phyloP scores from a whole-genome alignment of 768 basidiomycete species.

The Kwoniella dejecticola region DNA sequence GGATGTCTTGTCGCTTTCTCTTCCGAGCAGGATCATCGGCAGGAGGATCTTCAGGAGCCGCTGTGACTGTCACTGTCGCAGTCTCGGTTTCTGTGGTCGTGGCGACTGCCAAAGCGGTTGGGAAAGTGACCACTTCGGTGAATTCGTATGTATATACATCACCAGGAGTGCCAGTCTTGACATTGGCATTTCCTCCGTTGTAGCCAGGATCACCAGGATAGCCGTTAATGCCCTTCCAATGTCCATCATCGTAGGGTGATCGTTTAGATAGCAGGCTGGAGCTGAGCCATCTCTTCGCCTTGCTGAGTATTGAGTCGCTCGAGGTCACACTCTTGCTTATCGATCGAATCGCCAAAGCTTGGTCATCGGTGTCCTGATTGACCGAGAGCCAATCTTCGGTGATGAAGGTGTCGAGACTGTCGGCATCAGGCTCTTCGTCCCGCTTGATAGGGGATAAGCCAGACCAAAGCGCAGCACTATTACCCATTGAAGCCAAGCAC shows the following conservation, averaged over 20 bases:
- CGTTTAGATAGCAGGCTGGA: background rate
- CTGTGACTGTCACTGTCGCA: slow-evolving; percentile 5
- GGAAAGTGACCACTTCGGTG: slow-evolving; percentile 19
- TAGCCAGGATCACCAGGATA: slow-evolving; percentile 27
- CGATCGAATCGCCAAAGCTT: background rate
- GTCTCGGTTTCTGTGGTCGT: slow-evolving; percentile 8
- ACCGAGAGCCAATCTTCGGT: slow-evolving; percentile 19
- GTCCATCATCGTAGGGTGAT: slow-evolving; percentile 14
- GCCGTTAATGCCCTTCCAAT: slow-evolving; percentile 19
- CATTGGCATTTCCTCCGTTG: slow-evolving; percentile 1
- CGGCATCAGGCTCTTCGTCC: background rate
- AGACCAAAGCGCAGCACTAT: slow-evolving; percentile 1
- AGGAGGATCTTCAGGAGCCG: slow-evolving; percentile 13
- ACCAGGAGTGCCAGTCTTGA: slow-evolving; percentile 4
- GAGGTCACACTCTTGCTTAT: too few species aligned
- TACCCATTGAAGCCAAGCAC: slow-evolving; percentile 7
- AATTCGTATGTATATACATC: slow-evolving; percentile 15
- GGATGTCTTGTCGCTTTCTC: slow-evolving; percentile 2
- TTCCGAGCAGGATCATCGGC: slow-evolving; percentile 14
- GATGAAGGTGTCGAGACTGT: background rate
- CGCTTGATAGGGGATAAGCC: slow-evolving; percentile 8
- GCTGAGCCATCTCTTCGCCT: background rate
- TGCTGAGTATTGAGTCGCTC: too few species aligned
- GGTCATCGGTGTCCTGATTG: background rate
- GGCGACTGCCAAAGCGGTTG: slow-evolving; percentile 3